Conservation (phyloP, 2,329 filamentous ascomycete species). For the Aspergillus neotritici region DNA sequence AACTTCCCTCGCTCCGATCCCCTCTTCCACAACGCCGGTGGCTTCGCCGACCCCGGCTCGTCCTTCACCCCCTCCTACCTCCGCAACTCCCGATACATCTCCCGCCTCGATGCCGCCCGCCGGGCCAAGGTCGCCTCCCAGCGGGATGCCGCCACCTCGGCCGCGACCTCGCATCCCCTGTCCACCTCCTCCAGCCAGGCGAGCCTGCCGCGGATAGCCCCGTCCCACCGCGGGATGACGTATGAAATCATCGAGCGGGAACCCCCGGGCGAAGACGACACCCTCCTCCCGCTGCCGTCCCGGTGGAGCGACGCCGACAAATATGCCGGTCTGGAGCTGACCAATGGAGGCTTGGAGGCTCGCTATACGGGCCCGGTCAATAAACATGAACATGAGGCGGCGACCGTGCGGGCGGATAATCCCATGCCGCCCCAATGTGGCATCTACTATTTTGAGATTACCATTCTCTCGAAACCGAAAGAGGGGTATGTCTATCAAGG, state of each 20-base stretch:
- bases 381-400: conserved; percentile 67
- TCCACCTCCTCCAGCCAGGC: conserved; percentile 55
- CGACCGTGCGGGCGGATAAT: conserved; percentile 73
- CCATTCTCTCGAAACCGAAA: conserved; percentile 60
- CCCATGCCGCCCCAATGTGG: conserved; percentile 85
- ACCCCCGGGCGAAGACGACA: conserved; percentile 55
- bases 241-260: conserved; percentile 79
- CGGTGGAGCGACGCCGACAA: conserved; percentile 79
- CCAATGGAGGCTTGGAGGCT: conserved; percentile 67
- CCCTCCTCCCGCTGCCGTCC: conserved; percentile 66
- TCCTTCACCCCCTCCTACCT: conserved; percentile 79
- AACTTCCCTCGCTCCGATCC: conserved; percentile 27
- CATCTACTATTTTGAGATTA: conserved; percentile 87
- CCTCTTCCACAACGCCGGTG: conserved; percentile 19
- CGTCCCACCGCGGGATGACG: conserved; percentile 69
- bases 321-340: conserved; percentile 65
- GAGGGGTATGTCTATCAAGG: conserved; percentile 51
- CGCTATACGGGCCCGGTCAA: conserved; percentile 53
- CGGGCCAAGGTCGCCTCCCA: conserved; percentile 53
- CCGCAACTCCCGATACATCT: conserved; percentile 68
- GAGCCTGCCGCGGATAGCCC: conserved; percentile 54
- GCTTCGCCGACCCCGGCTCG: conserved; percentile 23
- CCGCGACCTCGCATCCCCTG: conserved; percentile 39
- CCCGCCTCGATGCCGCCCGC: conserved; percentile 66
- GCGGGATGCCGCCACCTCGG: conserved; percentile 45